A percentile compares a stretch with the other conserved stretches of the same genome.
Conservation (phyloP, 352 stramenopile genomes). For the Globisporangium carolinianum region DNA sequence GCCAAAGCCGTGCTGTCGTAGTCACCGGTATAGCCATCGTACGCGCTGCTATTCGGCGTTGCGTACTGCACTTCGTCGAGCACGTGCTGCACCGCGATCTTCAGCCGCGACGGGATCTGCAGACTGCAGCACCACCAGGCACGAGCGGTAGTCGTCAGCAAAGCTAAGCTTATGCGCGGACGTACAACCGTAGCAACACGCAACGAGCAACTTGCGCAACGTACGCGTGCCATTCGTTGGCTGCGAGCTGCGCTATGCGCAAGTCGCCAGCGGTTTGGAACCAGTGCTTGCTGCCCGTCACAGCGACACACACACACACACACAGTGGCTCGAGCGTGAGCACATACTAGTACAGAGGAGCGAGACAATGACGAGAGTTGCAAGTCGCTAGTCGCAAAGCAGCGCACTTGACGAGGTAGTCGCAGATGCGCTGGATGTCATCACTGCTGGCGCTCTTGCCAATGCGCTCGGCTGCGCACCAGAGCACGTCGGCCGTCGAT, state of each 20-base stretch:
- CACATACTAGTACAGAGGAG: not conserved
- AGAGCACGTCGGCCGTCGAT: conserved; percentile 34
- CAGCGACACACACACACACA: not conserved
- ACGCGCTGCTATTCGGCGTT: conserved; percentile 5
- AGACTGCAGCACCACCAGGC: conserved; percentile 17
- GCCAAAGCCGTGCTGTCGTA: not conserved
- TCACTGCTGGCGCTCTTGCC: conserved; percentile 37
- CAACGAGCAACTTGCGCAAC: conserved; percentile 3
- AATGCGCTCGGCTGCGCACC: conserved; percentile 46
- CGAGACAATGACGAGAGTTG: too few species aligned
- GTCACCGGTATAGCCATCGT: conserved; percentile 6
- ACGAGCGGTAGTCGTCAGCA: not conserved
- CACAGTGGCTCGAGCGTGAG: not conserved
- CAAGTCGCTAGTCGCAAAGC: not conserved
- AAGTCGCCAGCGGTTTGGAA: conserved; percentile 58
- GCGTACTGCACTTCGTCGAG: conserved; percentile 26
- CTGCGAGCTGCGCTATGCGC: conserved; percentile 28
- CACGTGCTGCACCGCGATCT: conserved; percentile 60
- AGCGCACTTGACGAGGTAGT: conserved; percentile 53
- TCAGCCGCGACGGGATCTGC: conserved; percentile 44
- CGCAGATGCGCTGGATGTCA: conserved; percentile 45
- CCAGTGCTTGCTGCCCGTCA: conserved; percentile 45
- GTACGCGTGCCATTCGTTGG: conserved; percentile 49
- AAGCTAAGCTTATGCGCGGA: too few species aligned
- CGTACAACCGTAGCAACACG: too few species aligned